phyloP scores from a whole-genome alignment of 495 filamentous ascomycete species.

The Rusavskia elegans region DNA sequence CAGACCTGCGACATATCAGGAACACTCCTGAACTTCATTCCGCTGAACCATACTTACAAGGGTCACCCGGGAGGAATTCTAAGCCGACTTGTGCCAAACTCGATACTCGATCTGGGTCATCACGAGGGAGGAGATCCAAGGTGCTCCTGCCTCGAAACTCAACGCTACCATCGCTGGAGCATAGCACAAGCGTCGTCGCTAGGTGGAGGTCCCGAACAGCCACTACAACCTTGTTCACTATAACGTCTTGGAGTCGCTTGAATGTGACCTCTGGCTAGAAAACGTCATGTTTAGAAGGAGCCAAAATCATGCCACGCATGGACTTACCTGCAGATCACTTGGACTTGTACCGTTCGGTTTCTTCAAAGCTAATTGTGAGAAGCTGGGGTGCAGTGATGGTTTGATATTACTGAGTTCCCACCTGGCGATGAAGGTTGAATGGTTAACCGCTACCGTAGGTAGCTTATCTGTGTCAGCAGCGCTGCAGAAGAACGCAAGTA shows the following conservation, averaged over 20 bases:
- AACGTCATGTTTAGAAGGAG: slow-evolving; percentile 7
- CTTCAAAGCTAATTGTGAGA: slow-evolving; percentile 54
- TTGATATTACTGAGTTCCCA: slow-evolving; percentile 57
- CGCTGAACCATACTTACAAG: slow-evolving; percentile 24
- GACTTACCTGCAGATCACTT: slow-evolving; percentile 18
- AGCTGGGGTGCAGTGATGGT: slow-evolving; percentile 49
- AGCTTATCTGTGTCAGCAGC: slow-evolving; percentile 28
- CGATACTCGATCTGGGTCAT: slow-evolving; percentile 43
- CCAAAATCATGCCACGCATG: neutral
- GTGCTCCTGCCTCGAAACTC: slow-evolving; percentile 60
- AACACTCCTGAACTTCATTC: slow-evolving; percentile 11
- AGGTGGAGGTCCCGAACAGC: slow-evolving; percentile 47
- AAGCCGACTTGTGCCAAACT: slow-evolving; percentile 60
- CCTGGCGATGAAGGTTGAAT: slow-evolving; percentile 52
- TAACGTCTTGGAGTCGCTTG: slow-evolving; percentile 48
- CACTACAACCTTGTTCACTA: slow-evolving; percentile 52
- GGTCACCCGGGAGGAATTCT: slow-evolving; percentile 36
- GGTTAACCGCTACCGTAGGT: slow-evolving; percentile 40
- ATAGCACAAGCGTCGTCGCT: slow-evolving; percentile 49
- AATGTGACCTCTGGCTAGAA: slow-evolving; percentile 41
- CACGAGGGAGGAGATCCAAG: slow-evolving; percentile 45
- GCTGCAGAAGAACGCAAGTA: slow-evolving; percentile 58
- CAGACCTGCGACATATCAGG: slow-evolving; percentile 30
- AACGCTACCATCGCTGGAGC: slow-evolving; percentile 59
- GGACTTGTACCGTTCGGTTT: slow-evolving; percentile 33